These are phyloP conservation scores for Quercus parvula DNA, from an alignment of 306 rosid species.

Conservation along the genomic window DNA sequence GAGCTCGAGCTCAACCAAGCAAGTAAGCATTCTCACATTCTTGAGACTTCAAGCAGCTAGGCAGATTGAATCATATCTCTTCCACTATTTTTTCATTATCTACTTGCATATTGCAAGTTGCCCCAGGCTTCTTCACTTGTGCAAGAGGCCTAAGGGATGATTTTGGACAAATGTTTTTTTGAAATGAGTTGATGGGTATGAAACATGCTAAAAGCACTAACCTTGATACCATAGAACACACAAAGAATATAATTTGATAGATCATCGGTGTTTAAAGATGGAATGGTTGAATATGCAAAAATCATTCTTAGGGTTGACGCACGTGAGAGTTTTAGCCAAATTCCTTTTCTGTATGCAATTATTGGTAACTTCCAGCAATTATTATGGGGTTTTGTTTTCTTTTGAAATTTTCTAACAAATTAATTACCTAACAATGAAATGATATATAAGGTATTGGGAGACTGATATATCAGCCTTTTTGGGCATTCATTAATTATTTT, in stretches of 20 bases:
- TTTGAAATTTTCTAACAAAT: too few relatives aligned
- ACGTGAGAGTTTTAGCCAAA: too few relatives aligned
- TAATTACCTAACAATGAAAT: too few relatives aligned
- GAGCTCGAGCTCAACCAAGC: not conserved
- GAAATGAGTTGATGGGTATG: not conserved
- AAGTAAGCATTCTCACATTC: not conserved
- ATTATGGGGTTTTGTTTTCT: too few relatives aligned
- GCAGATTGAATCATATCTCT: not conserved
- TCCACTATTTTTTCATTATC: not conserved
- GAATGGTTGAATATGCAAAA: not conserved
- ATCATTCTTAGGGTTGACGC: too few relatives aligned
- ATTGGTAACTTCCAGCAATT: too few relatives aligned
- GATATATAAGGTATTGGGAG: too few relatives aligned
- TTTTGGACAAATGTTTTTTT: not conserved
- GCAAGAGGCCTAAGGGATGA: not conserved
- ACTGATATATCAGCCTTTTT: too few relatives aligned
- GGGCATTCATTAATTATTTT: too few relatives aligned
- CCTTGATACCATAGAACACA: too few relatives aligned
- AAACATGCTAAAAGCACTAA: not conserved
- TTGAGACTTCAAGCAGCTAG: not conserved
- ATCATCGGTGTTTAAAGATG: not conserved
- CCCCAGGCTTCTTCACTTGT: not conserved
- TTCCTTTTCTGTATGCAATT: too few relatives aligned
- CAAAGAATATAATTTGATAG: not conserved
- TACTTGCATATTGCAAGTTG: not conserved